Evolutionary conservation across 768 basidiomycete species (phyloP).

Genomic region (Gloeopeniophorella convolvens): DNA sequence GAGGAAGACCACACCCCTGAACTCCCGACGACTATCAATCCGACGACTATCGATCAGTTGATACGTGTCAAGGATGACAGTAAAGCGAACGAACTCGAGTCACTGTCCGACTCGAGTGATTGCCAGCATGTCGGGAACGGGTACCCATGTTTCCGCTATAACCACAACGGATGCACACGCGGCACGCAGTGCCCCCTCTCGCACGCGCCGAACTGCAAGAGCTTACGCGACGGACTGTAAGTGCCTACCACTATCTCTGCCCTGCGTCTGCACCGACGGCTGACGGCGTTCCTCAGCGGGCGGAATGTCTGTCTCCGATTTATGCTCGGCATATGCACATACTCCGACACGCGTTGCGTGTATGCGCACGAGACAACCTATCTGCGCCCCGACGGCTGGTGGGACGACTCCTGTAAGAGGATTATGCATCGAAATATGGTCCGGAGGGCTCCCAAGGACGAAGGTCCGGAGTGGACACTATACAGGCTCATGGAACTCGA

Average conservation of each 20-base stretch:
- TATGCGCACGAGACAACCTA: conserved; percentile 44
- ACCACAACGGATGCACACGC: conserved; percentile 43
- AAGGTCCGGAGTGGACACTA: no score
- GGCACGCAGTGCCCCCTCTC: conserved; percentile 40
- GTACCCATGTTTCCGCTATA: conserved; percentile 50
- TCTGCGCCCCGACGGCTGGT: conserved; percentile 43
- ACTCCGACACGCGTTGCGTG: conserved; percentile 33
- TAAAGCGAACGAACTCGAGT: conserved; percentile 34
- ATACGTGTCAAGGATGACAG: no score
- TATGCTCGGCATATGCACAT: conserved; percentile 36
- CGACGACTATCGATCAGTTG: no score
- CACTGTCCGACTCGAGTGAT: conserved; percentile 49
- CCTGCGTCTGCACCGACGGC: no score
- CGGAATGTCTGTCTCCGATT: conserved; percentile 44
- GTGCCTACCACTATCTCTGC: conserved; percentile 20
- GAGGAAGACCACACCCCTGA: conserved; percentile 1
- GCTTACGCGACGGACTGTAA: conserved; percentile 48
- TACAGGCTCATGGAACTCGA: no score
- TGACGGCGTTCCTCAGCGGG: conserved; percentile 32
- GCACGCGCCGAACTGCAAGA: conserved; percentile 50
- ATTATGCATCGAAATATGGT: no score
- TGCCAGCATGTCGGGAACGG: conserved; percentile 46
- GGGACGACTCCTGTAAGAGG: conserved; percentile 24
- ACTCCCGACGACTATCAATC: no score
- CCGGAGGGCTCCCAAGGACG: no score